A percentile compares a stretch with the other conserved stretches of the same genome.
Conservation (phyloP, 306 rosid genomes). For the Echinosophora koreensis region DNA sequence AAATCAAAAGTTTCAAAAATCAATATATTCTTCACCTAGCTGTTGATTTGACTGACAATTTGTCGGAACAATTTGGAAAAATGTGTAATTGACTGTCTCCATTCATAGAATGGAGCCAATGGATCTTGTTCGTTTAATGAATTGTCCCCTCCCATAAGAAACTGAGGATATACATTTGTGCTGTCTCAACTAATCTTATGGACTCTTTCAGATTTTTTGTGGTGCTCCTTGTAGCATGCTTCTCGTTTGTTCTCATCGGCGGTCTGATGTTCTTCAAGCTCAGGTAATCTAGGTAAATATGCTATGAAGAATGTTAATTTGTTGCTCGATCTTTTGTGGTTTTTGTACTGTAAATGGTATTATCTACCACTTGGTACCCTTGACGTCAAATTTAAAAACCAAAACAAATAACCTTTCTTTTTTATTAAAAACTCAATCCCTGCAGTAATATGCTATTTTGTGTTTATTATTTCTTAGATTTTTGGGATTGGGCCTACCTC, state of each 20-base stretch:
- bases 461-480: too few relatives aligned
- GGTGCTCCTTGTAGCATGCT: conserved; percentile 83
- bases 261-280: conserved; percentile 86
- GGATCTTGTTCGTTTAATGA: conserved; percentile 23
- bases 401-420: background rate
- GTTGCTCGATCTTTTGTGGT: background rate
- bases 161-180: conserved; percentile 28
- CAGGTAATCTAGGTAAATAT: conserved; percentile 64
- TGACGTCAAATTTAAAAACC: background rate
- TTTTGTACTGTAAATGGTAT: conserved; percentile 21
- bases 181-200: conserved; percentile 38
- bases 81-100: background rate
- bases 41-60: conserved; percentile 11
- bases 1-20: conserved; percentile 18
- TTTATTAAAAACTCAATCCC: background rate
- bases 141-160: conserved; percentile 15
- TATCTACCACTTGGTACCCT: background rate
- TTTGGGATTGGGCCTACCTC: too few relatives aligned
- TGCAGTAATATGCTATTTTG: background rate
- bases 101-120: background rate
- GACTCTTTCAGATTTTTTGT: conserved; percentile 76
- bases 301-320: conserved; percentile 34
- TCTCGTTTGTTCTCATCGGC: conserved; percentile 82
- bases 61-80: background rate
- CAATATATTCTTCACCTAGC: conserved; percentile 32